Evolutionary conservation across 2,329 filamentous ascomycete genomes (phyloP).

Genomic region (Phyllosticta citriasiana): DNA sequence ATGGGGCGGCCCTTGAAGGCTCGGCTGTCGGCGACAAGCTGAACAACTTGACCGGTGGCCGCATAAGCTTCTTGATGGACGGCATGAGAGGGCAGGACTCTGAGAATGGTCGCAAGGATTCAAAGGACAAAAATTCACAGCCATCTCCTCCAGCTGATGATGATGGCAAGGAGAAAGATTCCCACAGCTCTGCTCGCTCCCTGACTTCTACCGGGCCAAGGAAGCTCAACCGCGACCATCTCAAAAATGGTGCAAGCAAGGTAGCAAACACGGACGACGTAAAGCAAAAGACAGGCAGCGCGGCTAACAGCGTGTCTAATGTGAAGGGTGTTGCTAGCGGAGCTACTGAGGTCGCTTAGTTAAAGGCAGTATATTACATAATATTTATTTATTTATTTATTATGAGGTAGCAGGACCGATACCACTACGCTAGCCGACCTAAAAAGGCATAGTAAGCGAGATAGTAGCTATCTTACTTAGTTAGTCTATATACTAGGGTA

Average conservation of each 20-base stretch:
- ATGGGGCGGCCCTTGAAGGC: conserved; percentile 19
- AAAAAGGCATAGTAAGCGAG: no score
- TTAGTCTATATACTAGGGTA: no score
- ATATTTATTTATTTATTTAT: neutral
- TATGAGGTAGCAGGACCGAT: no score
- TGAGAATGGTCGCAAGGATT: neutral
- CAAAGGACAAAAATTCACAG: conserved; percentile 5
- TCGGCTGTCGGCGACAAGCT: conserved; percentile 32
- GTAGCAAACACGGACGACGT: conserved; percentile 11
- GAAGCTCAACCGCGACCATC: neutral
- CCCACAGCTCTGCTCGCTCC: neutral
- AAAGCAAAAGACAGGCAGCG: conserved; percentile 2
- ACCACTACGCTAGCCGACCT: no score
- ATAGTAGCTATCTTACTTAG: no score
- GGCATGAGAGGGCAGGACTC: conserved; percentile 10
- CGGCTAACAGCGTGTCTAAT: conserved; percentile 5
- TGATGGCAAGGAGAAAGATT: neutral
- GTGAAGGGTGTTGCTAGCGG: conserved; percentile 19
- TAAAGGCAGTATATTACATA: neutral
- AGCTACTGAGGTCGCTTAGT: conserved; percentile 14
- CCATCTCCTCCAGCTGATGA: neutral
- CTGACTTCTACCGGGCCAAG: neutral
- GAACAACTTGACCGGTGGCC: conserved; percentile 30
- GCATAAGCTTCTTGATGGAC: conserved; percentile 26
- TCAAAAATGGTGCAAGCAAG: conserved; percentile 2